Conservation (phyloP, 2,329 filamentous ascomycete genomes). For the Aspergillus jensenii region DNA sequence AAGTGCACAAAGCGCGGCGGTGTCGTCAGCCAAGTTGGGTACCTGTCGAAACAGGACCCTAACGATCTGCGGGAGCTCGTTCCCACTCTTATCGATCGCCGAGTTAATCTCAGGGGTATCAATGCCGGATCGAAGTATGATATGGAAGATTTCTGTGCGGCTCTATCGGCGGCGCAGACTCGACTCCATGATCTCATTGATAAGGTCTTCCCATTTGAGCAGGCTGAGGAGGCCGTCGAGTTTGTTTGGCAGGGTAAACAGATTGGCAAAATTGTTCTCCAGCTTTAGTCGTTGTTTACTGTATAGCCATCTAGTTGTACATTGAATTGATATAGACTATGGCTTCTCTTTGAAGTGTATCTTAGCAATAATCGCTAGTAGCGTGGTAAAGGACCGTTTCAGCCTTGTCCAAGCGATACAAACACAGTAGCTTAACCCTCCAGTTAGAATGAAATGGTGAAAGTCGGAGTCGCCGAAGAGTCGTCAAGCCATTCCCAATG, state of each 20-base stretch:
- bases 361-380: too few relatives aligned
- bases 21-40: slow-evolving; percentile 44
- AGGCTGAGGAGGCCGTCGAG: slow-evolving; percentile 44
- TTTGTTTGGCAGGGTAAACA: slow-evolving; percentile 46
- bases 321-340: too few relatives aligned
- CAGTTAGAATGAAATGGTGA: too few relatives aligned
- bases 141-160: slow-evolving; percentile 40
- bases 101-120: slow-evolving; percentile 32
- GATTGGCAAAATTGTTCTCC: slow-evolving; percentile 44
- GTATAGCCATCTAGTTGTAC: too few relatives aligned
- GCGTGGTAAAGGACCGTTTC: too few relatives aligned
- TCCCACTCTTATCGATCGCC: slow-evolving; percentile 37
- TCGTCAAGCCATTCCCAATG: too few relatives aligned
- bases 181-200: slow-evolving; percentile 40
- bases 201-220: slow-evolving; percentile 37
- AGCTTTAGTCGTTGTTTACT: background rate
- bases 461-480: too few relatives aligned
- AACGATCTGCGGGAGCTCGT: slow-evolving; percentile 36
- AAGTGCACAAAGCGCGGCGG: slow-evolving; percentile 44
- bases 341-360: too few relatives aligned
- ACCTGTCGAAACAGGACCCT: slow-evolving; percentile 34
- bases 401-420: too few relatives aligned
- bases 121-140: slow-evolving; percentile 44
- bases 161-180: slow-evolving; percentile 29
- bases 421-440: too few relatives aligned